A percentile compares a stretch with the other conserved stretches of the same genome.
These are phyloP conservation scores for Calocera cornea DNA, from an alignment of 768 basidiomycete species.

Conservation along the genomic window DNA sequence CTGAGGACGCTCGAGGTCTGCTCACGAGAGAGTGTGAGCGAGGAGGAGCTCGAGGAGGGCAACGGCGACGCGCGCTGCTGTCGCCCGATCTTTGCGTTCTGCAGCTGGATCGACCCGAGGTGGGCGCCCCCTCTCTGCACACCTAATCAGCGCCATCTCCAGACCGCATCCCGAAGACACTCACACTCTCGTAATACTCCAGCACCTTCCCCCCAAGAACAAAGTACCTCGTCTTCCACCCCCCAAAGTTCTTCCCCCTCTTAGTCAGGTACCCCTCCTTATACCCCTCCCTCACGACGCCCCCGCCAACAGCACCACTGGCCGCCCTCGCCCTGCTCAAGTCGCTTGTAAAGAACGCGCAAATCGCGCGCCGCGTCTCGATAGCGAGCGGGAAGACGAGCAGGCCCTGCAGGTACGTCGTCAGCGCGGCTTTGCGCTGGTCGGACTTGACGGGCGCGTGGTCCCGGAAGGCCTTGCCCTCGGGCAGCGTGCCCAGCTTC, in stretches of 20 bases:
- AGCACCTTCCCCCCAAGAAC: conserved; percentile 80
- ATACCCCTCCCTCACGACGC: conserved; percentile 68
- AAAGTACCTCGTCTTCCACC: conserved; percentile 94
- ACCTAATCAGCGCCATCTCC: conserved; percentile 9
- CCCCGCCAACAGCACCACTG: conserved; percentile 47
- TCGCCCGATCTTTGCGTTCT: conserved; percentile 91
- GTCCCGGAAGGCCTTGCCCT: conserved; percentile 90
- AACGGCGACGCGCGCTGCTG: conserved; percentile 40
- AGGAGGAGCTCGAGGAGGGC: background rate
- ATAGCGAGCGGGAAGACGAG: conserved; percentile 71
- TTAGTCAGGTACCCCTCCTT: conserved; percentile 96
- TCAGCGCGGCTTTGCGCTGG: conserved; percentile 60
- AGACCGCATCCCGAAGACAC: conserved; percentile 24
- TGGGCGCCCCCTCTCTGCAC: conserved; percentile 75
- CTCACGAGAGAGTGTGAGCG: background rate
- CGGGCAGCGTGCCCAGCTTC: conserved; percentile 69
- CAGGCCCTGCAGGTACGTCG: conserved; percentile 73
- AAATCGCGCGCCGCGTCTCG: conserved; percentile 57
- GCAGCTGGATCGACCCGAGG: conserved; percentile 77
- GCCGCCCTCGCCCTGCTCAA: conserved; percentile 23
- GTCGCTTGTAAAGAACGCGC: conserved; percentile 85
- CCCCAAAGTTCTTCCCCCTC: conserved; percentile 93
- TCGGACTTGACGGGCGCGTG: conserved; percentile 94
- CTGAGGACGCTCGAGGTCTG: background rate
- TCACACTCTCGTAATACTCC: conserved; percentile 90